phyloP scores from a whole-genome alignment of 2,329 filamentous ascomycete species.

The Knufia fluminis region DNA sequence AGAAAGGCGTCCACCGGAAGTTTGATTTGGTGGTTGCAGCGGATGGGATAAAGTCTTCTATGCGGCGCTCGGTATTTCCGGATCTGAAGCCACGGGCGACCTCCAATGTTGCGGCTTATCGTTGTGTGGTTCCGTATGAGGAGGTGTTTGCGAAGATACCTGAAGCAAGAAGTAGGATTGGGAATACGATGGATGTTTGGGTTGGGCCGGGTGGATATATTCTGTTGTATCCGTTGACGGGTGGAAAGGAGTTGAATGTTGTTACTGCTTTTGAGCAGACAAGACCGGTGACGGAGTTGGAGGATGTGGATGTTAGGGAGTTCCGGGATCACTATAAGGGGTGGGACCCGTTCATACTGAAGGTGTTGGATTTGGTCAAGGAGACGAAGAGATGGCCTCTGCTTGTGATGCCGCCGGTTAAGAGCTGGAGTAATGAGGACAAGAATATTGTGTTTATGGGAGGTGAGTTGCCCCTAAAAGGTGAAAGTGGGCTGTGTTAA shows the following conservation, averaged over 20 bases:
- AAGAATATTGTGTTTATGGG: conserved; percentile 39
- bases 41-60: conserved; percentile 34
- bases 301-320: conserved; percentile 35
- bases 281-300: conserved; percentile 17
- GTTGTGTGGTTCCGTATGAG: conserved; percentile 37
- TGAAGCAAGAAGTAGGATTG: conserved; percentile 15
- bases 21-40: conserved; percentile 35
- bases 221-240: conserved; percentile 19
- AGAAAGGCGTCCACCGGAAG: conserved; percentile 22
- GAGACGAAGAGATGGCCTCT: conserved; percentile 34
- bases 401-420: conserved; percentile 34
- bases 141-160: conserved; percentile 26
- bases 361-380: conserved; percentile 34
- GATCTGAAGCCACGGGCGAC: conserved; percentile 32
- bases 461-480: conserved; percentile 1
- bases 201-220: conserved; percentile 19
- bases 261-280: conserved; percentile 18
- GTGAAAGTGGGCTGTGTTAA: conserved; percentile 23
- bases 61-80: conserved; percentile 34
- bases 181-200: conserved; percentile 19
- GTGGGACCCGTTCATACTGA: conserved; percentile 38
- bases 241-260: conserved; percentile 18
- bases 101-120: conserved; percentile 38
- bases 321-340: conserved; percentile 35
- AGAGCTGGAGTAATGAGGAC: conserved; percentile 33